Conservation (phyloP, 805 yeast genomes). For the Candida pseudoglaebosa region DNA sequence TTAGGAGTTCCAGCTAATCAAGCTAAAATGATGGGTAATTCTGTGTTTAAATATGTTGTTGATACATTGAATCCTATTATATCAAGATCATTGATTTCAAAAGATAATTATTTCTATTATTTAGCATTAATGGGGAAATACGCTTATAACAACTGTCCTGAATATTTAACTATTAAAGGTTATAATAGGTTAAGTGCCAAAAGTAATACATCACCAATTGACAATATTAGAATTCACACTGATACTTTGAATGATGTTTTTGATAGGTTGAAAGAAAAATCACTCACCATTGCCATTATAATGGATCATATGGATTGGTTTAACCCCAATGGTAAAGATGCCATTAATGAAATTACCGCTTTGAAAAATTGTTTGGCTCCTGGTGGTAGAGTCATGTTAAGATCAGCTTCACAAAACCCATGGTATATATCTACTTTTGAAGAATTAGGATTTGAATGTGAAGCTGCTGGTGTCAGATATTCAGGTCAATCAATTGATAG, state of each 20-base stretch:
- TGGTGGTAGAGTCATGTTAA: slow-evolving; percentile 71
- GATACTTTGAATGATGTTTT: slow-evolving; percentile 76
- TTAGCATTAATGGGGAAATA: slow-evolving; percentile 62
- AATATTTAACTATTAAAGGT: slow-evolving; percentile 60
- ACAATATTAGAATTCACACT: slow-evolving; percentile 72
- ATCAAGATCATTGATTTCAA: slow-evolving; percentile 56
- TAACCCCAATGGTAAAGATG: slow-evolving; percentile 60
- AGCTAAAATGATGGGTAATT: slow-evolving; percentile 73
- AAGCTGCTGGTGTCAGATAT: slow-evolving; percentile 64
- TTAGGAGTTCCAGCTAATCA: slow-evolving; percentile 87
- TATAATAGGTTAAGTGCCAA: slow-evolving; percentile 42
- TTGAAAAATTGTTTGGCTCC: slow-evolving; percentile 57
- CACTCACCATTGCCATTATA: slow-evolving; percentile 72
- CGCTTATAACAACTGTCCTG: slow-evolving; percentile 65
- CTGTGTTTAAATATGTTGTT: slow-evolving; percentile 65
- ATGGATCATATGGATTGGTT: slow-evolving; percentile 97
- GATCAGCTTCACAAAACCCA: slow-evolving; percentile 70
- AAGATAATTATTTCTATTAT: slow-evolving; percentile 77
- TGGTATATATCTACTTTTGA: slow-evolving; percentile 77
- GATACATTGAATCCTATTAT: slow-evolving; percentile 79
- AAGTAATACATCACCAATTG: slow-evolving; percentile 47
- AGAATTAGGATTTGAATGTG: slow-evolving; percentile 60
- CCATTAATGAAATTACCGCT: slow-evolving; percentile 61
- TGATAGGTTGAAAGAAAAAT: slow-evolving; percentile 55
- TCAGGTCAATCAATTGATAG: slow-evolving; percentile 69